Base-by-base conservation (phyloP, 441 rosid genomes). In the Raphanus hybrid region DNA sequence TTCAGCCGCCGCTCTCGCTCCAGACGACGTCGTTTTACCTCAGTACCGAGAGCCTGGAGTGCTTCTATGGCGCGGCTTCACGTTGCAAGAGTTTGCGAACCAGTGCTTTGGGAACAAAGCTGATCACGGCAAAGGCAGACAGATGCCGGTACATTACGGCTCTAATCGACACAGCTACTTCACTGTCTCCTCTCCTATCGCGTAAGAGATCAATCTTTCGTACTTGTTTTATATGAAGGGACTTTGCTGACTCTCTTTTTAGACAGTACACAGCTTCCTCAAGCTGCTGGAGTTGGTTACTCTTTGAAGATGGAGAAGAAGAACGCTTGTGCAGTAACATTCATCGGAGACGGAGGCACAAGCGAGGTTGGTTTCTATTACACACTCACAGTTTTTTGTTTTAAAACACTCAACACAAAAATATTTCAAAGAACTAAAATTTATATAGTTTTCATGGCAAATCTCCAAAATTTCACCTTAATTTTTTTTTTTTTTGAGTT, bases 71-170 rank as follows among this genome's bases (percentile, higher is more conserved):
- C 91, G 97, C 14, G 94, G 97, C 60, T 92, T 90, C 82, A 84
- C 92, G 1, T 9, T 90, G 27, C 90, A 86, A 69, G 92, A 92
- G 71, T 86, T 88, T 73, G 89, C 93, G 7, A 82, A 92, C 74
- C 97, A 92, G 64, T 86, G 84, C 12, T 87, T 87, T 27, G 92
- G 92, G 1, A 92, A 92, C 82, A 85, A 75, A 71, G 85, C 63
- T 76, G 97, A 92, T 82, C 80, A 80, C 7, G 94, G 94, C 15
- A 92, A 87, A 86, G 97, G 94, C 18, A 77, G 89, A 83, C 97
- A 92, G 78, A 92, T 92, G 97, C 93, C 94, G 1, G 71, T 87
- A 5, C 97, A 92, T 81, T 92, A 92, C n/a, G 94, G 94, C 0
- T 92, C 97, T 8, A 87, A 81, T 3, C 81, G 79, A 69, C 95